Conservation (phyloP, 768 basidiomycete genomes). For the Boletellus emodensis region DNA sequence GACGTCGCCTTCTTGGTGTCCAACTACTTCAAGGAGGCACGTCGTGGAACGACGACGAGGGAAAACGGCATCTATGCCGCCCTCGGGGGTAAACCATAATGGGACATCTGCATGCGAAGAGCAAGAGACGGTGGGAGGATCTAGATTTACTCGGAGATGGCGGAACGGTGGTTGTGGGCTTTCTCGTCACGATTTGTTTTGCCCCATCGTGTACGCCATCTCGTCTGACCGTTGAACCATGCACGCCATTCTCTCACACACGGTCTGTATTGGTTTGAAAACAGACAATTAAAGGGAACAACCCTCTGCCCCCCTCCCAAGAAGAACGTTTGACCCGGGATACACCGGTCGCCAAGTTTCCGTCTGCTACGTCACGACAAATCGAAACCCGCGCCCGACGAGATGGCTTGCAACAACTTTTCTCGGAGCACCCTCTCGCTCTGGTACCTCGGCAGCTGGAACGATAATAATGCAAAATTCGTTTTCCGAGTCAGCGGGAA, state of each 20-base stretch:
- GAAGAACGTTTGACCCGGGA: neutral
- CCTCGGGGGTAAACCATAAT: conserved; percentile 25
- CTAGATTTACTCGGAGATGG: conserved; percentile 11
- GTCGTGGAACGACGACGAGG: conserved; percentile 33
- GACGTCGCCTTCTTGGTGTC: conserved; percentile 87
- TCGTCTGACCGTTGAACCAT: too few species aligned
- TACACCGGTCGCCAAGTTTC: neutral
- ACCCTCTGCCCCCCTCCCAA: neutral
- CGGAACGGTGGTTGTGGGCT: neutral
- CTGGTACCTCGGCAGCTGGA: conserved; percentile 66
- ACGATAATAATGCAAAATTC: neutral
- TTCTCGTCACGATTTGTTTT: neutral
- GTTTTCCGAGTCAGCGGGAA: too few species aligned
- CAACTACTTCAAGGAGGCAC: conserved; percentile 71
- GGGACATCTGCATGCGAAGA: too few species aligned
- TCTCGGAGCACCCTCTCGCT: conserved; percentile 59
- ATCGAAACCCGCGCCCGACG: conserved; percentile 88
- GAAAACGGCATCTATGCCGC: conserved; percentile 27
- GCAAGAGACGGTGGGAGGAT: neutral
- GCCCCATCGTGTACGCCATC: too few species aligned
- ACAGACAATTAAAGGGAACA: neutral
- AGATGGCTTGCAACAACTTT: conserved; percentile 85
- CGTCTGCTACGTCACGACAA: conserved; percentile 53
- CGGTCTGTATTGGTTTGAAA: neutral
- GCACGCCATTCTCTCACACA: too few species aligned